Evolutionary conservation across 2,329 filamentous ascomycete species (phyloP), one percentile per base, ranked within the genome.

Genomic region (Fusarium foetens): DNA sequence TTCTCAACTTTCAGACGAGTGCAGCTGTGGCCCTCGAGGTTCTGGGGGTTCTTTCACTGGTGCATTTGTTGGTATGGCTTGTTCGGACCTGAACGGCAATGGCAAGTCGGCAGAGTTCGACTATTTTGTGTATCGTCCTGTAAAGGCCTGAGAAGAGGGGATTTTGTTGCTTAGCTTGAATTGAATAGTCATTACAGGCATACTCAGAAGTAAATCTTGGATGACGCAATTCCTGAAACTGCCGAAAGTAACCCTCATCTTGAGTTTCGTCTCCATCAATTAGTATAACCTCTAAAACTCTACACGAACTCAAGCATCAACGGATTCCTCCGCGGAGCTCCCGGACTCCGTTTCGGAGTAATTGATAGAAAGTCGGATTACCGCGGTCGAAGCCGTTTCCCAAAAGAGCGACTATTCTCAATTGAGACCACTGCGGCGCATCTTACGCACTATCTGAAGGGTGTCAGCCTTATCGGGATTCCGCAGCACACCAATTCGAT

Each of bases 41-140:
- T 84, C 81, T 5, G 87, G 90, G 66, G 88, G 89, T 1, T 90
- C 88, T 76, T 91, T 91, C 70, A 91, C 89, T 1, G 89, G 89
- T 1, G 87, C 89, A 2, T 89, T 89, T 80, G 85, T 88, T 1
- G 87, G 87, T 0, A 78, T 89, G 66, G 86, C 87, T 7, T 86
- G 84, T 46, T 88, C 86, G 8, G 87, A 89, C 75, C 58, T 88
- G 51, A 88, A 89, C 57, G 87, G 87, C 7, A 83, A 82, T 19
- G 86, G 80, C 13, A 73, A 78, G 61, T 76, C 78, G 55, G 87
- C 87, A 0, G 79, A 62, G 3, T 89, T 89, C 76, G 86, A 87
- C 53, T 83, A 86, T 57, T 86, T 89, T 58, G 49, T 52, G 23
- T 51, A 45, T 58, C 42, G 21, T 11, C 42, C 45, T 8, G 42